Evolutionary conservation across 805 yeast species (phyloP), one percentile per base, ranked within the genome.

Genomic region (Spathaspora gorwiae): DNA sequence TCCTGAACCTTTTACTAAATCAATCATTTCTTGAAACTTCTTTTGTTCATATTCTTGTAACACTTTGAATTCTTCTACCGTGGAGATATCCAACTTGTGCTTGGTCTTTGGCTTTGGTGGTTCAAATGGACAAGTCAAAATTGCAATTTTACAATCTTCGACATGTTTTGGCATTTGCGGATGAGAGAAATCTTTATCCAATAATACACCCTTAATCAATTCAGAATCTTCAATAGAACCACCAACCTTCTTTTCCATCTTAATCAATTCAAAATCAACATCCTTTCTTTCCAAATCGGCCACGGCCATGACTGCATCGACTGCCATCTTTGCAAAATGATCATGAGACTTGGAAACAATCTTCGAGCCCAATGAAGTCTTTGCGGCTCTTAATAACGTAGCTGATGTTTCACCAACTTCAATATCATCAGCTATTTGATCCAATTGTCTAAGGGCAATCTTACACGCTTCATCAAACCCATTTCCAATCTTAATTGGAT

Each of bases 31-130:
- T 61, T 75, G 79, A 62, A 94, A 94, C 65, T 89, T 90, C 52
- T 84, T 83, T 55, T 85, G 92, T 73, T 94, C 99, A 66, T 94
- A 94, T 43, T 79, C 80, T 72, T 95, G 99, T 62, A 94, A 78
- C 51, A 81, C 84, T 65, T 85, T 80, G 71, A 90, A 94, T 69
- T 94, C 99, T 59, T 90, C 97, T 15, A 90, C 97, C n/a, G 86
- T 70, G 12, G 92, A 80, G 52, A 92, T 92, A 64, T 92, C 96
- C 57, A 92, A 76, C 76, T 92, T 92, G 72, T 92, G 99, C 71
- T 94, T 94, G 24, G 99, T 94, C 73, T 94, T 94, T 55, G 99
- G 99, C 72, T 94, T 94, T 58, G 99, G 99, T 35, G 99, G 99
- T 74, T 94, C 99, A 62, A 94, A 94, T 56, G 99, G 98, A 73